Evolutionary conservation across 78 protist species (phyloP).

Genomic region (Cavenderia fasciculata): DNA sequence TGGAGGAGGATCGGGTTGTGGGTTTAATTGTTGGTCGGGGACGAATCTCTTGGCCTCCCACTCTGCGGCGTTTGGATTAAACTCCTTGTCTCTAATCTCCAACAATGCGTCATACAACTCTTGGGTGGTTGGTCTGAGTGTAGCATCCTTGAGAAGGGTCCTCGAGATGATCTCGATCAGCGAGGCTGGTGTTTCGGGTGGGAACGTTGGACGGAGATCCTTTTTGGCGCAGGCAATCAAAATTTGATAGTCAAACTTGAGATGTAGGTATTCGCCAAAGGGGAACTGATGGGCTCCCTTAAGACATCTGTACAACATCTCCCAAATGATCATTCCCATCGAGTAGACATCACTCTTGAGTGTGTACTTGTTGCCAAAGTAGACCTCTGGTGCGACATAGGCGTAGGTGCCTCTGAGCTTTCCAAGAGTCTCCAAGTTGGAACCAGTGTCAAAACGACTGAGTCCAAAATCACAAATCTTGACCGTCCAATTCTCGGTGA

Average conservation of each 20-base stretch:
- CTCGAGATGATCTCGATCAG: conserved; percentile 21
- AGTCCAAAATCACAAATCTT: conserved; percentile 85
- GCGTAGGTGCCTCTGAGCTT: conserved; percentile 81
- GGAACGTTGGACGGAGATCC: conserved; percentile 68
- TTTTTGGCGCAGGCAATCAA: conserved; percentile 68
- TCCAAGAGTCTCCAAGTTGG: conserved; percentile 65
- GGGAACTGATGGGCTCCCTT: conserved; percentile 71
- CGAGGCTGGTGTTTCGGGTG: conserved; percentile 31
- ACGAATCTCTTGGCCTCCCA: conserved; percentile 54
- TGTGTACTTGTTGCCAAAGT: conserved; percentile 74
- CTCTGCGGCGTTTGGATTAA: conserved; percentile 3
- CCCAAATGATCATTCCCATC: conserved; percentile 82
- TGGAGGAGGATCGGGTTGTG: not conserved
- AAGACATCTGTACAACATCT: conserved; percentile 73
- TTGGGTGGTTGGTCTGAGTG: conserved; percentile 32
- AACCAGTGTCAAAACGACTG: conserved; percentile 63
- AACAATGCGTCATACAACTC: conserved; percentile 25
- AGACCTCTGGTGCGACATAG: conserved; percentile 79
- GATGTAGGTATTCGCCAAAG: conserved; percentile 63
- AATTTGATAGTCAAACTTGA: conserved; percentile 80
- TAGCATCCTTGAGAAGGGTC: conserved; percentile 36
- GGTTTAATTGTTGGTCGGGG: conserved; percentile 1
- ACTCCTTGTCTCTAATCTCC: conserved; percentile 11
- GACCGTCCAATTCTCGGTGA: conserved; percentile 67
- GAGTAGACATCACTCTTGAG: conserved; percentile 76